Base-by-base conservation (phyloP, 768 basidiomycete species). In the Boletus barrowsii region DNA sequence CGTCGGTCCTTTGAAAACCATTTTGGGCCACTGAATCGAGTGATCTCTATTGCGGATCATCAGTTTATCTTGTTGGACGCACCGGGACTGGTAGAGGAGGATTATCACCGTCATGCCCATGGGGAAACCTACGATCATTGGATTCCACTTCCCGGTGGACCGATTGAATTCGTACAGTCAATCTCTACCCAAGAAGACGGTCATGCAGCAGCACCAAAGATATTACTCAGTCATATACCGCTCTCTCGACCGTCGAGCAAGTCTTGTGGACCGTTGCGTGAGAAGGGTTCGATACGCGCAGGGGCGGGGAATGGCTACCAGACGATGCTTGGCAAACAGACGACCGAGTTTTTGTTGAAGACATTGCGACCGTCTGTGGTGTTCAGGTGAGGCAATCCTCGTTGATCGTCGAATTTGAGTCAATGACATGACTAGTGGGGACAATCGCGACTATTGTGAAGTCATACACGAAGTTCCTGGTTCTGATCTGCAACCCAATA, bases 371-470 rank as follows among this genome's bases (percentile, higher is more conserved):
- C 93, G 11, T 68, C 73, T 10, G 60, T 81, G 1, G 76, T 96
- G 3, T 93, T 89, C 68, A 92, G 87, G 88, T 87, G 46, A 60
- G 77, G 61, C 24, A 26, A n/a, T 17, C 10, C 22, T 36, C 17
- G 13, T 47, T 24, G 43, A 30, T 41, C 1, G n/a, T 39, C 22
- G 20, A 46, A 26, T 41, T n/a, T 26, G 15, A 1, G 7, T 33
- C 15, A 17, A 30, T 53, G 36, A 56, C 11, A 4, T 24, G 42
- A 24, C 11, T 58, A 90, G 90, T 63, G 94, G 86, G 7, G 93
- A 98, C 71, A 90, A 96, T 68, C 88, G 91, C 47, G 94, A 97
- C 70, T 90, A 90, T 62, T 98, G 94, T 63, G 90, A 92, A 60
- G 79, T 87, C 62, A 72, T 70, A 22, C 89, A 90, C 67, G 72